A percentile compares a stretch with the other conserved stretches of the same genome.
phyloP scores from a whole-genome alignment of 352 stramenopile species.

The Pythium oligandrum region DNA sequence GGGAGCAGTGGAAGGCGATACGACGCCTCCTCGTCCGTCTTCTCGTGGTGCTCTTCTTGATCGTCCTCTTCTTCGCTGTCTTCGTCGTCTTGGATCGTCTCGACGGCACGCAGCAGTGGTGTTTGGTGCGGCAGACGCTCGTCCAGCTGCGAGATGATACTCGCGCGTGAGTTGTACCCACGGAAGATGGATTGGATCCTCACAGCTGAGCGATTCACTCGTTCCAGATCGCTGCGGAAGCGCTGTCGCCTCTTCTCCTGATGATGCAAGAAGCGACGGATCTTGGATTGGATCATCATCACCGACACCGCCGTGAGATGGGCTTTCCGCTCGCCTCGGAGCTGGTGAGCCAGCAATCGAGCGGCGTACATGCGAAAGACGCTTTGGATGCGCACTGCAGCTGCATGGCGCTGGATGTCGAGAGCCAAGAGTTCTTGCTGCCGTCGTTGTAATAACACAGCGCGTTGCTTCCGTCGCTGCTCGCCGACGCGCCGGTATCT shows the following conservation, averaged over 20 bases:
- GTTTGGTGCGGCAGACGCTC: conserved; percentile 14
- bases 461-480: conserved; percentile 44
- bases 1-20: neutral
- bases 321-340: conserved; percentile 42
- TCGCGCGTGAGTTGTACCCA: conserved; percentile 49
- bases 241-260: conserved; percentile 37
- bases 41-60: conserved; percentile 7
- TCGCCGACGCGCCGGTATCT: conserved; percentile 46
- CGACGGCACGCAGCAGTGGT: too few species aligned
- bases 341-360: conserved; percentile 16
- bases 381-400: conserved; percentile 46
- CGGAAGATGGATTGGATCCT: conserved; percentile 68
- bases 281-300: conserved; percentile 69
- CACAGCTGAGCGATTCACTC: conserved; percentile 55
- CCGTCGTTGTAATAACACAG: conserved; percentile 45
- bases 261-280: conserved; percentile 43
- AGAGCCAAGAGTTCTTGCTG: conserved; percentile 46
- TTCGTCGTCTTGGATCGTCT: conserved; percentile 1
- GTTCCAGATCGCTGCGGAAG: conserved; percentile 48
- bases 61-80: conserved; percentile 4
- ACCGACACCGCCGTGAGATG: conserved; percentile 50
- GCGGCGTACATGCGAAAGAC: conserved; percentile 40
- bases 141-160: conserved; percentile 35
- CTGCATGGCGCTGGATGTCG: conserved; percentile 30
- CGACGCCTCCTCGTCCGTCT: conserved; percentile 1